Evolutionary conservation across 2,329 filamentous ascomycete species (phyloP).

Genomic region (Penicillium sp.): DNA sequence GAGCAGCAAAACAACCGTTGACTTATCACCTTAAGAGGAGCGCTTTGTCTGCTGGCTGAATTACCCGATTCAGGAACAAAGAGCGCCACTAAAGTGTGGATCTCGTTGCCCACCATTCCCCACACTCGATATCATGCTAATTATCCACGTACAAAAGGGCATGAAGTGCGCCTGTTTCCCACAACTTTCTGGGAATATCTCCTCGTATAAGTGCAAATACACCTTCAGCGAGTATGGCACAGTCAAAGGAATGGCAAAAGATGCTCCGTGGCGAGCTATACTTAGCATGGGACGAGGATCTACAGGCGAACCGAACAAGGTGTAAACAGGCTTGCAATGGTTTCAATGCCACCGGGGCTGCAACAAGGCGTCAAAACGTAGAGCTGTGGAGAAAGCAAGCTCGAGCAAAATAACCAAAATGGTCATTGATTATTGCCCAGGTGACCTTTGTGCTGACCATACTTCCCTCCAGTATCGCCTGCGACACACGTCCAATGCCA

Average conservation of each 20-base stretch:
- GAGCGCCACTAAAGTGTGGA: neutral
- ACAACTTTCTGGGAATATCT: neutral
- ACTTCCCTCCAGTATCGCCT: constrained; percentile 19
- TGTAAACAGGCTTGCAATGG: constrained; percentile 29
- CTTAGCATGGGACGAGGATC: constrained; percentile 28
- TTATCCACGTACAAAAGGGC: neutral
- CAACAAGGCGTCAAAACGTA: constrained; percentile 25
- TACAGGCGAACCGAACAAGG: constrained; percentile 28
- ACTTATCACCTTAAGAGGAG: neutral
- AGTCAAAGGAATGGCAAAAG: constrained; percentile 32
- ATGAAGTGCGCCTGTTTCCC: neutral
- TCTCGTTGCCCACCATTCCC: neutral
- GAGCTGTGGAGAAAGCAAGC: constrained; percentile 30
- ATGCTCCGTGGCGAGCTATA: constrained; percentile 33
- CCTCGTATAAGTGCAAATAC: too few species aligned
- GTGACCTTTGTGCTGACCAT: neutral
- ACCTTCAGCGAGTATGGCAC: constrained; percentile 10
- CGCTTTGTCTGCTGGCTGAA: neutral
- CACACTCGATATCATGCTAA: neutral
- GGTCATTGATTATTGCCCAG: neutral
- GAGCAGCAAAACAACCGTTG: neutral
- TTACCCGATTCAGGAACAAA: neutral
- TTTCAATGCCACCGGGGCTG: constrained; percentile 27
- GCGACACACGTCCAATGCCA: constrained; percentile 27
- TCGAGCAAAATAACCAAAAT: neutral